A percentile compares a stretch with the other conserved stretches of the same genome.
These are phyloP conservation scores for Fomitopsis pulvina DNA, from an alignment of 768 basidiomycete genomes.

Conservation along the genomic window DNA sequence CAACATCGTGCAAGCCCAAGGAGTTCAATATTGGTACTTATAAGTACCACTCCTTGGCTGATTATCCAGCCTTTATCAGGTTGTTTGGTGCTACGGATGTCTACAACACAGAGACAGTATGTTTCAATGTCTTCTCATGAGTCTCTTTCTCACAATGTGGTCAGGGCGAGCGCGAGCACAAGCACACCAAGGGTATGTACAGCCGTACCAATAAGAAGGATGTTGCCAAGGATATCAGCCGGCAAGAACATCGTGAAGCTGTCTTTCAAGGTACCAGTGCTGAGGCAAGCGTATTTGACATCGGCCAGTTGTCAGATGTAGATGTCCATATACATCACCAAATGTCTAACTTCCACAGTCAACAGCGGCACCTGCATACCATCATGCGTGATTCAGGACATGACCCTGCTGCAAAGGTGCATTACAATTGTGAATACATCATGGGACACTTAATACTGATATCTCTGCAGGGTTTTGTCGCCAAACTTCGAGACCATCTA, in stretches of 20 bases:
- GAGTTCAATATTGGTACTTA: constrained; percentile 17
- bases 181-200: constrained; percentile 31
- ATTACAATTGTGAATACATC: neutral
- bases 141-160: neutral
- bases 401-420: constrained; percentile 26
- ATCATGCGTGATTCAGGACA: neutral
- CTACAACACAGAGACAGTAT: constrained; percentile 22
- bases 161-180: constrained; percentile 35
- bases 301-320: no score
- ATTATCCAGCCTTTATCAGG: constrained; percentile 11
- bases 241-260: constrained; percentile 14
- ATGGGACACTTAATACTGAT: neutral
- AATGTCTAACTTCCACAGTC: neutral
- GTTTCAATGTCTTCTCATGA: neutral
- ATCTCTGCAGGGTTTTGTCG: constrained; percentile 22
- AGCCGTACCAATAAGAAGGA: constrained; percentile 28
- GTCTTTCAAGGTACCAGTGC: neutral
- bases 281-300: neutral
- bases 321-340: no score
- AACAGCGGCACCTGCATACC: no score
- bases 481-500: constrained; percentile 24
- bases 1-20: constrained; percentile 1
- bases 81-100: constrained; percentile 18
- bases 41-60: constrained; percentile 21
- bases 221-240: constrained; percentile 23